Evolutionary conservation across 148 eudicot species (phyloP), one percentile per base, ranked within the genome.

Genomic region (Fagopyrum tataricum): DNA sequence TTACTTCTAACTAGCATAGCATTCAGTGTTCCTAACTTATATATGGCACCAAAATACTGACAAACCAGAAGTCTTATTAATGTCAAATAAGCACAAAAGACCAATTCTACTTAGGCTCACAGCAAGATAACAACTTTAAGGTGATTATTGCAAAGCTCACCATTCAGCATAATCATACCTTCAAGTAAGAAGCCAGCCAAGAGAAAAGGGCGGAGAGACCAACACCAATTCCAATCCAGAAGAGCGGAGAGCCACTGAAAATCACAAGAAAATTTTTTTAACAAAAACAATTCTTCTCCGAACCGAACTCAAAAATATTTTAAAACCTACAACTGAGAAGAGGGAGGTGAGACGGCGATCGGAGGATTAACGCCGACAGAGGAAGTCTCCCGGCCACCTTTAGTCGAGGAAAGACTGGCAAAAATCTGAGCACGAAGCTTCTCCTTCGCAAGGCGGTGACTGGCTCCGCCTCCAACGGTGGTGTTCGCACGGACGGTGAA

Each of bases 141-240:
- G 26, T 21, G 8, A 55, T 5, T 55, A 20, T 6, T 20, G 61
- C 61, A 55, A 26, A 55, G 26, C 61, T 55, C 61, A 24, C 11
- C 67, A 11, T 61, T 24, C 58, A 4, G 10, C 24, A 44, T 8
- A 61, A 59, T 6, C 83, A 85, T 73, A 89, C 98, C 97, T 94
- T 84, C 72, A 87, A 73, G 79, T 86, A 76, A 10, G 88, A 68
- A 71, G 89, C 90, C 77, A 75, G 90, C 91, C 91, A 88, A 73
- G 98, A 85, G 74, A 88, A 91, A 49, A 91, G 77, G 5, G 93
- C 98, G 51, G 98, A 91, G 58, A 85, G 69, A 40, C 88, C 98
- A 78, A 93, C 97, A 78, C 98, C 98, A 86, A 93, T 88, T 80
- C 95, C 98, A 82, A 93, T 84, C 98, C 98, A 93, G 76, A 93